Evolutionary conservation across 495 filamentous ascomycete species (phyloP).

Genomic region (Pseudomonodictys pantanalensis): DNA sequence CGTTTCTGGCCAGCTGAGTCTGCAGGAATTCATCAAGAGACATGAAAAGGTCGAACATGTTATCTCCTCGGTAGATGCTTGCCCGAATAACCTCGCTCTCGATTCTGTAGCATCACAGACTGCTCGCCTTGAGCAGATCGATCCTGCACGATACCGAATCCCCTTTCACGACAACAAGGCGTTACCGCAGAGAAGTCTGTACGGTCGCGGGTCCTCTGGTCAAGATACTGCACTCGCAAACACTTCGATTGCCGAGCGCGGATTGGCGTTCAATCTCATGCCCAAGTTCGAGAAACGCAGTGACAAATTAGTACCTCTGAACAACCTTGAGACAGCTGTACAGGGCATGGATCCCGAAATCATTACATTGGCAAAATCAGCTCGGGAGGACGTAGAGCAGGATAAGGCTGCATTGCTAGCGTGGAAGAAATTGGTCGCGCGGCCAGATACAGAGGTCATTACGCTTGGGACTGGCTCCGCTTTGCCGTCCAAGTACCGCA

Average conservation of each 20-base stretch:
- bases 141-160: slow-evolving; percentile 63
- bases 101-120: slow-evolving; percentile 59
- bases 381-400: slow-evolving; percentile 44
- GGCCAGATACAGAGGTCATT: slow-evolving; percentile 74
- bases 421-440: slow-evolving; percentile 51
- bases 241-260: slow-evolving; percentile 43
- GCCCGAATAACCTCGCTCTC: slow-evolving; percentile 68
- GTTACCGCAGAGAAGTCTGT: slow-evolving; percentile 37
- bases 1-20: slow-evolving; percentile 56
- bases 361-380: slow-evolving; percentile 49
- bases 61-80: slow-evolving; percentile 58
- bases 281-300: slow-evolving; percentile 58
- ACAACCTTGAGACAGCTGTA: slow-evolving; percentile 51
- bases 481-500: slow-evolving; percentile 85
- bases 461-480: slow-evolving; percentile 89
- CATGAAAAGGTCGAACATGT: slow-evolving; percentile 65
- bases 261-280: slow-evolving; percentile 60
- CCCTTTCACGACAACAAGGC: slow-evolving; percentile 57
- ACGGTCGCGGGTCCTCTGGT: background rate
- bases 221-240: slow-evolving; percentile 5
- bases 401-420: slow-evolving; percentile 41
- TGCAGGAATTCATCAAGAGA: slow-evolving; percentile 66
- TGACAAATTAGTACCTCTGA: slow-evolving; percentile 47
- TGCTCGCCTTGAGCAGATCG: slow-evolving; percentile 66
- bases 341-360: slow-evolving; percentile 46